Conservation (phyloP, 2,329 filamentous ascomycete genomes). For the Ramularia collo-cygni region DNA sequence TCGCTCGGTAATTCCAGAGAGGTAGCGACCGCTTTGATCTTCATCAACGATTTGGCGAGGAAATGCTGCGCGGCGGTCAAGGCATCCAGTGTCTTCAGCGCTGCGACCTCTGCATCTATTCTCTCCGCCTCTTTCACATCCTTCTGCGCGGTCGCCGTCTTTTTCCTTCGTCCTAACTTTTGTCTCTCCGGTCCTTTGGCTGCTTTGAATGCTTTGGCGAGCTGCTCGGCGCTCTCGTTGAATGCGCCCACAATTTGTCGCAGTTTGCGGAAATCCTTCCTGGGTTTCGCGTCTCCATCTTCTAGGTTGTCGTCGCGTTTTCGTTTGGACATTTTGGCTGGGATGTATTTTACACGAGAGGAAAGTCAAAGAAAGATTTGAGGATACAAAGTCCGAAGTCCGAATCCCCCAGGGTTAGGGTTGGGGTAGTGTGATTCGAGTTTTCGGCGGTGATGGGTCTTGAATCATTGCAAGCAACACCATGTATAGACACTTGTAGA, state of each 20-base stretch:
- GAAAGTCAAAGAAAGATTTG: neutral
- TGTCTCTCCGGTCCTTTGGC: constrained; percentile 74
- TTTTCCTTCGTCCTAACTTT: constrained; percentile 59
- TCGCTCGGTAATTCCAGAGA: constrained; percentile 41
- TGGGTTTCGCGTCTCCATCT: constrained; percentile 24
- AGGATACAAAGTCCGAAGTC: no score
- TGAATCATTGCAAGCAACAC: no score
- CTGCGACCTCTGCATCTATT: constrained; percentile 56
- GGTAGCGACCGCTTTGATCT: constrained; percentile 51
- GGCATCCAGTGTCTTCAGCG: constrained; percentile 51
- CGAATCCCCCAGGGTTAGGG: no score
- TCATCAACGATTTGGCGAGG: constrained; percentile 50
- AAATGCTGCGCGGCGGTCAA: constrained; percentile 45
- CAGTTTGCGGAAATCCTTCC: constrained; percentile 14
- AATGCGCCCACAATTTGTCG: constrained; percentile 17
- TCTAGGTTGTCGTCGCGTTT: constrained; percentile 21
- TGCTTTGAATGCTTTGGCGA: constrained; percentile 62
- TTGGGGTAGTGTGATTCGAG: no score
- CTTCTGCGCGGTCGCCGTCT: constrained; percentile 43
- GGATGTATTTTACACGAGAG: neutral
- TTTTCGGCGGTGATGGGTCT: no score
- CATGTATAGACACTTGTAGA: no score
- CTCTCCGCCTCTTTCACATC: constrained; percentile 47
- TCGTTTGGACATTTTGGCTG: constrained; percentile 20
- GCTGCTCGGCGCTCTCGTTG: constrained; percentile 47